phyloP scores from a whole-genome alignment of 1,139 yeast genomes.

The Pichia sp. region DNA sequence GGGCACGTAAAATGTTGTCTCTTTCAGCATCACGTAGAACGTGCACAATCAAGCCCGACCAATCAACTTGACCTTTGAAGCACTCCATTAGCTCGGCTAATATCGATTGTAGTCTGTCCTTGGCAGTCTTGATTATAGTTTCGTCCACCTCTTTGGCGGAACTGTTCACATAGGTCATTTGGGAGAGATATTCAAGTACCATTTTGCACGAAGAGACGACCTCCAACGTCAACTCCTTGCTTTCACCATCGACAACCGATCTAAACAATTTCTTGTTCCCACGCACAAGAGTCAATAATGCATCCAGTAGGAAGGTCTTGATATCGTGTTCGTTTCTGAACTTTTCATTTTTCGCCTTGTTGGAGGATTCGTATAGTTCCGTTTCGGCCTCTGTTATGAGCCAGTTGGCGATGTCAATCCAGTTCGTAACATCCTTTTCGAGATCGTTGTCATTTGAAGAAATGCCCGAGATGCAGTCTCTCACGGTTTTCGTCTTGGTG shows the following conservation, averaged over 20 bases:
- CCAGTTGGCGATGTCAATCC: conserved; percentile 34
- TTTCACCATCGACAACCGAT: neutral
- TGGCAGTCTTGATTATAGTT: conserved; percentile 40
- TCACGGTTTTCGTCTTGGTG: conserved; percentile 69
- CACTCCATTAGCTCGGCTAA: conserved; percentile 52
- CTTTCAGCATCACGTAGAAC: conserved; percentile 28
- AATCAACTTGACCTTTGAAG: conserved; percentile 38
- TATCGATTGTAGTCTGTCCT: conserved; percentile 62
- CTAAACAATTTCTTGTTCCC: conserved; percentile 36
- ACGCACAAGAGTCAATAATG: conserved; percentile 54
- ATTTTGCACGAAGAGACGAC: conserved; percentile 36
- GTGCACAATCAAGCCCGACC: conserved; percentile 49
- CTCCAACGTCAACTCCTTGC: neutral
- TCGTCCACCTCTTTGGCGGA: conserved; percentile 20
- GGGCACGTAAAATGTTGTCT: conserved; percentile 9
- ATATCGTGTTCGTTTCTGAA: conserved; percentile 37
- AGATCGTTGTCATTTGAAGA: conserved; percentile 1
- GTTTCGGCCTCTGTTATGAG: conserved; percentile 14
- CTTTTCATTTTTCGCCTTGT: conserved; percentile 27
- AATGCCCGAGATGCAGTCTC: conserved; percentile 38
- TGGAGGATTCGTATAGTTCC: neutral
- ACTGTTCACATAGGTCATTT: conserved; percentile 11
- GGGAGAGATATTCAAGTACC: conserved; percentile 44
- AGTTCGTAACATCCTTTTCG: conserved; percentile 27
- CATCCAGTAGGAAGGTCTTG: conserved; percentile 67